phyloP scores from a whole-genome alignment of 345 rosid species.

The Clausena lansium region DNA sequence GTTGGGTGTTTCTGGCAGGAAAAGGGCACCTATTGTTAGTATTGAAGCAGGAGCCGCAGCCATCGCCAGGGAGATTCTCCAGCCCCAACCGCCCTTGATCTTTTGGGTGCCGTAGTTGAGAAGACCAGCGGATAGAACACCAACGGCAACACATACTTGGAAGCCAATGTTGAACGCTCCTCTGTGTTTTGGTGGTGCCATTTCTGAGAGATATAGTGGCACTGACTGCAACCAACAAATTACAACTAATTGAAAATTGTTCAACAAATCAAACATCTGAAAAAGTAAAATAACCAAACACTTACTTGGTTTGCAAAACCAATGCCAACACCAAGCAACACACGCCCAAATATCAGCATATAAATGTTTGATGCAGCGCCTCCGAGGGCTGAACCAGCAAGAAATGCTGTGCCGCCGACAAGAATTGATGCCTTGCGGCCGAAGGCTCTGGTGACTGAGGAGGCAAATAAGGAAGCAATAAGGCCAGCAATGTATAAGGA shows the following conservation, averaged over 20 bases:
- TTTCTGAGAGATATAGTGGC: constrained; percentile 78
- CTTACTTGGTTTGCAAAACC: constrained; percentile 77
- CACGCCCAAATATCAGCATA: constrained; percentile 67
- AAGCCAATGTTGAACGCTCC: constrained; percentile 81
- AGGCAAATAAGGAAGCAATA: constrained; percentile 57
- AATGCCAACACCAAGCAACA: constrained; percentile 68
- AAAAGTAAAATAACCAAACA: neutral
- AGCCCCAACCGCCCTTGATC: constrained; percentile 64
- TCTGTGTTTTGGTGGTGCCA: constrained; percentile 76
- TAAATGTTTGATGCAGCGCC: constrained; percentile 51
- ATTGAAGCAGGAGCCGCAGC: constrained; percentile 65
- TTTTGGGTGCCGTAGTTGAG: constrained; percentile 63
- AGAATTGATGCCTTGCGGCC: constrained; percentile 73
- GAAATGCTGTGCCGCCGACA: constrained; percentile 54
- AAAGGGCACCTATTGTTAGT: constrained; percentile 55
- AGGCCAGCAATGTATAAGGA: constrained; percentile 66
- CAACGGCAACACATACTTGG: constrained; percentile 59
- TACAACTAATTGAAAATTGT: neutral
- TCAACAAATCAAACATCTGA: too few species aligned
- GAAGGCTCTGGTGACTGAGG: constrained; percentile 44
- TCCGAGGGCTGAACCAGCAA: constrained; percentile 57
- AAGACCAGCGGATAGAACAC: constrained; percentile 52
- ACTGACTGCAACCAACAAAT: constrained; percentile 48
- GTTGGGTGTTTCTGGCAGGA: constrained; percentile 76
- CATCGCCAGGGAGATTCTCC: constrained; percentile 72